phyloP scores from a whole-genome alignment of 106 monocot species.

The Acorus calamus region DNA sequence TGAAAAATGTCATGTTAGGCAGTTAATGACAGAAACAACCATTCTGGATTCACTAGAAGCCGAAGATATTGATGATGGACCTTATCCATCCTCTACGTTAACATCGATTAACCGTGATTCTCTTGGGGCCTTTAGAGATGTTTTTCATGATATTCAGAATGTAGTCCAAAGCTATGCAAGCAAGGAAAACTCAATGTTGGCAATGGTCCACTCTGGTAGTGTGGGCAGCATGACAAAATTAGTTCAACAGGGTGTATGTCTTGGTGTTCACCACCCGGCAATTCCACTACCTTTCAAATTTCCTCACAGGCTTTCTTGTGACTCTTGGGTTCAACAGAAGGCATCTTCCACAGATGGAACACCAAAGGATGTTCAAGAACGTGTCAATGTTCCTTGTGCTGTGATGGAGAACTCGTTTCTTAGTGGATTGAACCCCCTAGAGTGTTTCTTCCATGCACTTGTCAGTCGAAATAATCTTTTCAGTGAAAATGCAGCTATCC shows the following conservation, averaged over 20 bases:
- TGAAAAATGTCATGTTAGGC: conserved; percentile 23
- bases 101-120: conserved; percentile 20
- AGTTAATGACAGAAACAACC: conserved; percentile 23
- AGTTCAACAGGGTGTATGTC: conserved; percentile 67
- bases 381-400: conserved; percentile 24
- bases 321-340: conserved; percentile 31
- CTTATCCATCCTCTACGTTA: neutral
- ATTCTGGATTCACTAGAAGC: neutral
- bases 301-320: conserved; percentile 24
- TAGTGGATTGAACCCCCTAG: conserved; percentile 70
- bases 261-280: conserved; percentile 55
- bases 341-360: neutral
- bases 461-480: conserved; percentile 58
- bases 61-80: no score
- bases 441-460: conserved; percentile 67
- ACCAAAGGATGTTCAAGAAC: neutral
- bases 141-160: conserved; percentile 52
- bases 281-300: conserved; percentile 33
- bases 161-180: conserved; percentile 31
- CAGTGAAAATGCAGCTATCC: conserved; percentile 70
- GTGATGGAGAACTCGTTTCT: conserved; percentile 67
- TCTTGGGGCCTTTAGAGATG: conserved; percentile 50
- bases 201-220: conserved; percentile 80
- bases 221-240: conserved; percentile 66
- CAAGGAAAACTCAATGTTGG: conserved; percentile 62